These are phyloP conservation scores for Nitzschia putrida DNA, from an alignment of 108 stramenopile genomes.

Conservation along the genomic window DNA sequence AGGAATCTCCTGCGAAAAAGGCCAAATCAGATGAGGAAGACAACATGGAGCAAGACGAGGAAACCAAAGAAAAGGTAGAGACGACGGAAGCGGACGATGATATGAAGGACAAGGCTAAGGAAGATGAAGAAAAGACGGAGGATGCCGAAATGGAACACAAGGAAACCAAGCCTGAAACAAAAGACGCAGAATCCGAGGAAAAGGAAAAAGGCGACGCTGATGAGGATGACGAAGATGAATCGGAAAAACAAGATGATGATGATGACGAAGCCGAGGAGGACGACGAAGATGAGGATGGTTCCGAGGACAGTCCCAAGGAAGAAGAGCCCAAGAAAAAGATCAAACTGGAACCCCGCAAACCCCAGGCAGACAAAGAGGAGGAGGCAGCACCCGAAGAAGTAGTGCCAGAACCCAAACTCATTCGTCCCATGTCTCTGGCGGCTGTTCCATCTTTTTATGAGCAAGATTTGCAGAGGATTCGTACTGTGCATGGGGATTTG, in stretches of 20 bases:
- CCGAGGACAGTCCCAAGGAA: background rate
- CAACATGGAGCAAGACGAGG: background rate
- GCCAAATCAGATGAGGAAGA: conserved; percentile 2
- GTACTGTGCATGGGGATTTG: conserved; percentile 56
- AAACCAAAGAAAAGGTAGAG: conserved; percentile 1
- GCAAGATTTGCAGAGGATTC: conserved; percentile 62
- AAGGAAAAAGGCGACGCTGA: conserved; percentile 3
- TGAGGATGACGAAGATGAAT: conserved; percentile 6
- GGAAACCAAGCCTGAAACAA: background rate
- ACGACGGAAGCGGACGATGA: background rate
- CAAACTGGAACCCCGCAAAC: conserved; percentile 14
- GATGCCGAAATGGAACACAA: conserved; percentile 17
- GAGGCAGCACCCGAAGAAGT: conserved; percentile 15
- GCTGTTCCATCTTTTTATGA: conserved; percentile 74
- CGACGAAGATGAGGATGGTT: conserved; percentile 1
- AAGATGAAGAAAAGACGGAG: conserved; percentile 2
- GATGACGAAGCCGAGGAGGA: background rate
- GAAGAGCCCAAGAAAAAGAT: conserved; percentile 10
- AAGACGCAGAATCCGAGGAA: background rate
- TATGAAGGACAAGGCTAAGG: conserved; percentile 4
- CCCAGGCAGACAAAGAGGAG: conserved; percentile 21
- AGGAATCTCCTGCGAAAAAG: conserved; percentile 8
- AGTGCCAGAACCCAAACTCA: conserved; percentile 25
- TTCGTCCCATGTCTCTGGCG: conserved; percentile 55
- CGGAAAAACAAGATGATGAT: background rate